Evolutionary conservation across 1,139 yeast genomes (phyloP).

Genomic region (Yamadazyma pseudoaaseri): DNA sequence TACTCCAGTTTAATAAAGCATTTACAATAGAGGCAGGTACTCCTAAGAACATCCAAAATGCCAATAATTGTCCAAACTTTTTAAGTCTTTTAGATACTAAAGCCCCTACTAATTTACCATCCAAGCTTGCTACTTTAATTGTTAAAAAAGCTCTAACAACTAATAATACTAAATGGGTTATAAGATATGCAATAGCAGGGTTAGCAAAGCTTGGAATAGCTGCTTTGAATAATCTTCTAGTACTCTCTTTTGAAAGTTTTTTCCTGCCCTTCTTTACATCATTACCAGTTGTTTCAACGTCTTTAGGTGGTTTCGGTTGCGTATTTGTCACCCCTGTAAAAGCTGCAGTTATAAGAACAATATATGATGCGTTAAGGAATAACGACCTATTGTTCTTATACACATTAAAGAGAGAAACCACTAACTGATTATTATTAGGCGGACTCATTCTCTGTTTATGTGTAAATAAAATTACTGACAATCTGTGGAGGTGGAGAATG

Average conservation of each 20-base stretch:
- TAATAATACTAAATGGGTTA: conserved; percentile 59
- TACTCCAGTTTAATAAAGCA: conserved; percentile 70
- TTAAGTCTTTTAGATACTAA: conserved; percentile 70
- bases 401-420: conserved; percentile 31
- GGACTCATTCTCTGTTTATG: conserved; percentile 5
- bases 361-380: conserved; percentile 49
- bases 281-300: conserved; percentile 7
- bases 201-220: conserved; percentile 37
- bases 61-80: conserved; percentile 60
- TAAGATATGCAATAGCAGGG: conserved; percentile 41
- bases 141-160: conserved; percentile 73
- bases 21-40: conserved; percentile 84
- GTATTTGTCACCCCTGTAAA: conserved; percentile 45
- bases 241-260: conserved; percentile 34
- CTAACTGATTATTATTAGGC: conserved; percentile 13
- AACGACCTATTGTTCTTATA: conserved; percentile 47
- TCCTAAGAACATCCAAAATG: conserved; percentile 83
- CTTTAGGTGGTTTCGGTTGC: conserved; percentile 9
- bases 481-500: conserved; percentile 2
- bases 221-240: conserved; percentile 32
- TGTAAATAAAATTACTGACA: not conserved
- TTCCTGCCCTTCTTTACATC: conserved; percentile 21
- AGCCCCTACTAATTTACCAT: conserved; percentile 82
- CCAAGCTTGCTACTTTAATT: conserved; percentile 80
- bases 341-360: conserved; percentile 45